A percentile compares a stretch with the other conserved stretches of the same genome.
phyloP scores from a whole-genome alignment of 306 rosid genomes.

The Vigna reflexopilosa region DNA sequence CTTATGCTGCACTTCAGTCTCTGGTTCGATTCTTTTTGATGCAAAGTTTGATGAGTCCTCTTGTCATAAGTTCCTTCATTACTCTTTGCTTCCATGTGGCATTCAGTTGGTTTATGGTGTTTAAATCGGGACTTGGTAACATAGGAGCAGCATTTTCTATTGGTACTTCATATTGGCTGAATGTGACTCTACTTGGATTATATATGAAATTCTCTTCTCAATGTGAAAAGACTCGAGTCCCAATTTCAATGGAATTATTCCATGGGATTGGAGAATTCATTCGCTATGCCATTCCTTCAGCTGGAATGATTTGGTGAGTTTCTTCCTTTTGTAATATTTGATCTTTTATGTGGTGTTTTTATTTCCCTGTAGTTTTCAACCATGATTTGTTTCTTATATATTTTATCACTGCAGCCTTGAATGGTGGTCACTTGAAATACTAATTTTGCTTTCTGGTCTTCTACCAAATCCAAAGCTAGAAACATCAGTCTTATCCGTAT shows the following conservation, averaged over 20 bases:
- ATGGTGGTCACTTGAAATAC: conserved; percentile 84
- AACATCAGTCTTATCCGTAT: conserved; percentile 69
- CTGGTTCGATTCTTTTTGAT: conserved; percentile 67
- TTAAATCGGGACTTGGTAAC: conserved; percentile 58
- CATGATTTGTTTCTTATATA: conserved; percentile 13
- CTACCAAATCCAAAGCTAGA: conserved; percentile 86
- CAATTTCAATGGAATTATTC: conserved; percentile 66
- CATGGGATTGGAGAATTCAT: conserved; percentile 69
- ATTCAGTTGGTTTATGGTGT: conserved; percentile 74
- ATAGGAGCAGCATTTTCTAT: conserved; percentile 83
- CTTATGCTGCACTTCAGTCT: conserved; percentile 65
- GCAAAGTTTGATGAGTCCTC: conserved; percentile 70
- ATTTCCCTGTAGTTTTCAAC: not conserved
- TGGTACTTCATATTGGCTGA: conserved; percentile 79
- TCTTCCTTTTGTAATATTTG: not conserved
- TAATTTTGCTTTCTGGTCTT: conserved; percentile 69
- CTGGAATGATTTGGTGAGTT: conserved; percentile 79
- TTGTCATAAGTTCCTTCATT: conserved; percentile 58
- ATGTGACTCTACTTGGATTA: conserved; percentile 62
- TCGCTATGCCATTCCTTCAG: conserved; percentile 72
- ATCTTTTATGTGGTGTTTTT: not conserved
- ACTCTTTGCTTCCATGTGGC: conserved; percentile 67
- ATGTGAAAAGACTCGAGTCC: conserved; percentile 55
- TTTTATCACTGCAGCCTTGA: conserved; percentile 60
- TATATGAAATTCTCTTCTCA: conserved; percentile 61